Conservation (phyloP, 768 basidiomycete genomes). For the Mycena amicta region DNA sequence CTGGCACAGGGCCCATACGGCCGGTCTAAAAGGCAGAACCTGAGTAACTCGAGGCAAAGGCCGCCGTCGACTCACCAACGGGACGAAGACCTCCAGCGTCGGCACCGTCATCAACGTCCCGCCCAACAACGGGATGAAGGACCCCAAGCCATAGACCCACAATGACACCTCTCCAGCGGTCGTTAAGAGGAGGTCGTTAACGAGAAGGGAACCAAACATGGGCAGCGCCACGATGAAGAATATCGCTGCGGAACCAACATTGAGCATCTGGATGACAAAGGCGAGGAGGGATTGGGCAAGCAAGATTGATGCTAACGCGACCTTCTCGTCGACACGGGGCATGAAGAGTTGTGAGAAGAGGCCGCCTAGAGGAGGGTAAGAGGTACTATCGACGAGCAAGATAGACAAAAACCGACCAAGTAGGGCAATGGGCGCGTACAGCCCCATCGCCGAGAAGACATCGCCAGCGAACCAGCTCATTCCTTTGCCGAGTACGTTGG, state of each 20-base stretch:
- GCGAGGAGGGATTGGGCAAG: constrained; percentile 62
- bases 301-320: constrained; percentile 60
- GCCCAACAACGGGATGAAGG: constrained; percentile 54
- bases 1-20: constrained; percentile 82
- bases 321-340: constrained; percentile 59
- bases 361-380: constrained; percentile 47
- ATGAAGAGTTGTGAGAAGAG: constrained; percentile 63
- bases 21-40: constrained; percentile 60
- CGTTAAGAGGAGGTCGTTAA: constrained; percentile 46
- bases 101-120: constrained; percentile 61
- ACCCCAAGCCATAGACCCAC: constrained; percentile 64
- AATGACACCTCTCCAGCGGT: constrained; percentile 48
- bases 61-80: constrained; percentile 56
- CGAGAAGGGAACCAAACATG: constrained; percentile 55
- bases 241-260: constrained; percentile 76
- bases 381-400: not conserved
- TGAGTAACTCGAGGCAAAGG: constrained; percentile 6
- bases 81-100: constrained; percentile 87
- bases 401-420: constrained; percentile 54
- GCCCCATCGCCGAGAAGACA: constrained; percentile 55
- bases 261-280: constrained; percentile 59
- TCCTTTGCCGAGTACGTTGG: constrained; percentile 57
- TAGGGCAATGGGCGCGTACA: constrained; percentile 78
- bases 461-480: constrained; percentile 89
- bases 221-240: constrained; percentile 67